A percentile compares a stretch with the other conserved stretches of the same genome.
Evolutionary conservation across 495 filamentous ascomycete species (phyloP).

Genomic region (Lophium mytilinum): DNA sequence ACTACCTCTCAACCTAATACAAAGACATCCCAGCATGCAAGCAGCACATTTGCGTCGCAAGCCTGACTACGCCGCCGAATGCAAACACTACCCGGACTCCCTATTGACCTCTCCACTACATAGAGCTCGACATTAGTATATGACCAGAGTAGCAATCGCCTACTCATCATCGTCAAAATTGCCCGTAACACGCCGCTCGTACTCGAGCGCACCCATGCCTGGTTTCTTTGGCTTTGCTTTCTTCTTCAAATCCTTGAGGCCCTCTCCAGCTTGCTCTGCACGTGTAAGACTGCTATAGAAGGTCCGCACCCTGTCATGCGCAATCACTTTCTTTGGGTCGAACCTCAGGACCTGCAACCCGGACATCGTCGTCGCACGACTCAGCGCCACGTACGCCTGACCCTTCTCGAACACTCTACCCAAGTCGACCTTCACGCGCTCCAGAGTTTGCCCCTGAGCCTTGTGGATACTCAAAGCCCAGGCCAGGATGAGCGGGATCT

Average conservation of each 20-base stretch:
- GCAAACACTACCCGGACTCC: too few species aligned
- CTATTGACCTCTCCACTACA: too few species aligned
- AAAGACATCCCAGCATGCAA: too few species aligned
- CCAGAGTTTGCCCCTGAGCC: constrained; percentile 92
- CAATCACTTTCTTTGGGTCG: constrained; percentile 86
- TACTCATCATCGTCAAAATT: neutral
- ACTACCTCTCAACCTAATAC: too few species aligned
- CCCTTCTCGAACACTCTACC: constrained; percentile 93
- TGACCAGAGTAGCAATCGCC: neutral
- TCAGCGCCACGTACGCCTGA: constrained; percentile 76
- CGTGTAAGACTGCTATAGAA: constrained; percentile 79
- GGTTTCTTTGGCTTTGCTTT: constrained; percentile 4
- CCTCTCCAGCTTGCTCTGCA: constrained; percentile 27
- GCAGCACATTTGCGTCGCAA: too few species aligned
- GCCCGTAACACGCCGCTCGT: constrained; percentile 17
- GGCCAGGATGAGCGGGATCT: constrained; percentile 82
- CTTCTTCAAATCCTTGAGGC: constrained; percentile 6
- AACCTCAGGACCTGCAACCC: constrained; percentile 87
- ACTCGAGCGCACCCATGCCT: constrained; percentile 3
- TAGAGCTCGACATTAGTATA: too few species aligned
- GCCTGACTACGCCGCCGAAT: too few species aligned
- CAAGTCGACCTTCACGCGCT: constrained; percentile 89
- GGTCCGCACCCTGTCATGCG: constrained; percentile 72
- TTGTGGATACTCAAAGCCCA: constrained; percentile 98
- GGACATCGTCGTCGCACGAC: constrained; percentile 75